phyloP scores from a whole-genome alignment of 2,329 filamentous ascomycete genomes.

The Podosphaera fusca region DNA sequence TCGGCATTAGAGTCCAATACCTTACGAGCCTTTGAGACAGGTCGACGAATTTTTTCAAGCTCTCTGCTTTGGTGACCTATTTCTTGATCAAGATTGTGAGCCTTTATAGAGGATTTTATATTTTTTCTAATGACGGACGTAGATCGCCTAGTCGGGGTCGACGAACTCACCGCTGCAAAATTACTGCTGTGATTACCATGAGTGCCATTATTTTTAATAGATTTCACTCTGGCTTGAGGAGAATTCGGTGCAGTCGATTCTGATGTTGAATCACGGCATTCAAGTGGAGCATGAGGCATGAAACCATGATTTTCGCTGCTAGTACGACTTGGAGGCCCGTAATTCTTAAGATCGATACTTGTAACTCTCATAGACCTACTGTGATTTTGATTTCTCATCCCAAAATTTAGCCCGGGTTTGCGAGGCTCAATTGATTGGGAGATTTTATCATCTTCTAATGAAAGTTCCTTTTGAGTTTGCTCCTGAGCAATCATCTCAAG shows the following conservation, averaged over 20 bases:
- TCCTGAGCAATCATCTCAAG: constrained; percentile 34
- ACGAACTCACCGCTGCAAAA: neutral
- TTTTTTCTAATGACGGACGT: neutral
- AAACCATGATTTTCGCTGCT: constrained; percentile 26
- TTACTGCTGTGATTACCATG: constrained; percentile 22
- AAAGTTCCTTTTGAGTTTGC: constrained; percentile 15
- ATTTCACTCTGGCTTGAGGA: constrained; percentile 9
- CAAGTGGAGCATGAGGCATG: constrained; percentile 18
- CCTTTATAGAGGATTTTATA: neutral
- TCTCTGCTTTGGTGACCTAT: neutral
- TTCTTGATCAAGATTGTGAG: neutral
- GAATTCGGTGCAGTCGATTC: constrained; percentile 21
- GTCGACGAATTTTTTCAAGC: neutral
- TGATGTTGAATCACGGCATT: constrained; percentile 22
- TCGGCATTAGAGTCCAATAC: neutral
- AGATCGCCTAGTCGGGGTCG: neutral
- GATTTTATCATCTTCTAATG: constrained; percentile 3
- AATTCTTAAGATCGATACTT: constrained; percentile 6
- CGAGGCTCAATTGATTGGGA: constrained; percentile 5
- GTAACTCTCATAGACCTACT: constrained; percentile 8
- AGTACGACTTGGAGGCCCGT: constrained; percentile 7
- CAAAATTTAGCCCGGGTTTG: constrained; percentile 5
- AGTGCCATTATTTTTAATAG: constrained; percentile 20
- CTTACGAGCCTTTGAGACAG: neutral
- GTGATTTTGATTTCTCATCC: constrained; percentile 3